These are phyloP conservation scores for Chlorella sp. DNA, from an alignment of 139 green algal species.

Conservation along the genomic window DNA sequence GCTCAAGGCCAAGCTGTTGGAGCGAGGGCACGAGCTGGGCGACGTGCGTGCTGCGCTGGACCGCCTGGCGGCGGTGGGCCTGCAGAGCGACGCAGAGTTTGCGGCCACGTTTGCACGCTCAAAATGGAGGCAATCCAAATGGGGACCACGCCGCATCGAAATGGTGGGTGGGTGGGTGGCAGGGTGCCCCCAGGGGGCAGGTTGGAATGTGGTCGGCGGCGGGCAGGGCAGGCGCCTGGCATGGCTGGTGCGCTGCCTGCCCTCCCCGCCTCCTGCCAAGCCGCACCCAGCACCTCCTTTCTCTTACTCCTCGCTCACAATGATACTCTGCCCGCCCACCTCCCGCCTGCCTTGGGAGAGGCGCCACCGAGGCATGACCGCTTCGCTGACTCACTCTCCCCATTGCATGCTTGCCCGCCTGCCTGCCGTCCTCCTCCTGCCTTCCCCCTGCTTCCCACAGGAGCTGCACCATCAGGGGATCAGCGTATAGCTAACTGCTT, in stretches of 20 bases:
- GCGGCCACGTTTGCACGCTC: conserved; percentile 58
- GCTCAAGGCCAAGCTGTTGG: conserved; percentile 56
- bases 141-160: conserved; percentile 55
- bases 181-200: no score
- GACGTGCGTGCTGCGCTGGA: conserved; percentile 46
- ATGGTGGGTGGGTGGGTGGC: not conserved
- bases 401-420: not conserved
- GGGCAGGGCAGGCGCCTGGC: no score
- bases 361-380: conserved; percentile 35
- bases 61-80: conserved; percentile 36
- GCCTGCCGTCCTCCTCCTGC: no score
- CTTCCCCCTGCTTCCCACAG: not conserved
- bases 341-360: conserved; percentile 44
- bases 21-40: conserved; percentile 39
- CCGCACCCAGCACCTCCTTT: no score
- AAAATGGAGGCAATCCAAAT: conserved; percentile 64
- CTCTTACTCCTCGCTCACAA: no score
- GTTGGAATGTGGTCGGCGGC: no score
- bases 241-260: no score
- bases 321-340: no score
- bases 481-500: not conserved
- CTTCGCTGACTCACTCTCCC: not conserved
- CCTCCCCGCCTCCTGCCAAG: no score
- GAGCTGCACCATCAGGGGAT: conserved; percentile 54
- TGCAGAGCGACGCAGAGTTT: conserved; percentile 61